Base-by-base conservation (phyloP, 805 yeast species). In the Candida sphagnicola region DNA sequence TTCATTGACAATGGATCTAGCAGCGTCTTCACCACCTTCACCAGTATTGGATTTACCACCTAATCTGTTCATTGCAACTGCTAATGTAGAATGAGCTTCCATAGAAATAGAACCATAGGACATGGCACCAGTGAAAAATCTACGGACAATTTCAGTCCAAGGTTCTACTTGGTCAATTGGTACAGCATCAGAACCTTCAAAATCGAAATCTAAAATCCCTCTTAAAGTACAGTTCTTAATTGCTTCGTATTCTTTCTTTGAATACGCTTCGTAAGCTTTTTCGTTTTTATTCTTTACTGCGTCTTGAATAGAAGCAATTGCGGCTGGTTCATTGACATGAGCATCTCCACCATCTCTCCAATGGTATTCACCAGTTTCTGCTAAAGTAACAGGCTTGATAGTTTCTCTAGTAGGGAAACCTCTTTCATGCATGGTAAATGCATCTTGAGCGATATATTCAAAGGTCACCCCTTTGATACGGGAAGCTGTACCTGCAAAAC, bases 61-160 rank as follows among this genome's bases (percentile, higher is more conserved):
- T 47, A 91, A 74, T 61, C 98, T 75, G 72, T 91, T 91, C 99
- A 91, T 91, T 34, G 99, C 99, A 40, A 91, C 95, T 11, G 99
- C 99, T 52, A 91, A 71, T 8, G 99, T 91, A 3, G 97, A 88
- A 66, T 91, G 99, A 2, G 97, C 90, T 66, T 91, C 99, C 95
- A 90, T 85, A 4, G 98, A 91, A 57, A 91, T 91, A 35, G 98
- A 91, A 57, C 99, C 99, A 58, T 93, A 91, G 2, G 97, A 90
- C 99, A 91, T 91, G 38, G 99, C 99, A 70, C 99, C 99, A n/a
- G 99, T 90, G 47, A 90, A 90, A 61, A 93, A 93, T 54, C 99
- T 78, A 54, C 96, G 82, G 24, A 90, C 99, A 61, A 91, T 91
- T 63, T 91, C 99, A 26, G 98, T 93, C 99, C 99, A 91, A 32